Base-by-base conservation (phyloP, 1,284 basidiomycete genomes). In the Wallemia hederae region DNA sequence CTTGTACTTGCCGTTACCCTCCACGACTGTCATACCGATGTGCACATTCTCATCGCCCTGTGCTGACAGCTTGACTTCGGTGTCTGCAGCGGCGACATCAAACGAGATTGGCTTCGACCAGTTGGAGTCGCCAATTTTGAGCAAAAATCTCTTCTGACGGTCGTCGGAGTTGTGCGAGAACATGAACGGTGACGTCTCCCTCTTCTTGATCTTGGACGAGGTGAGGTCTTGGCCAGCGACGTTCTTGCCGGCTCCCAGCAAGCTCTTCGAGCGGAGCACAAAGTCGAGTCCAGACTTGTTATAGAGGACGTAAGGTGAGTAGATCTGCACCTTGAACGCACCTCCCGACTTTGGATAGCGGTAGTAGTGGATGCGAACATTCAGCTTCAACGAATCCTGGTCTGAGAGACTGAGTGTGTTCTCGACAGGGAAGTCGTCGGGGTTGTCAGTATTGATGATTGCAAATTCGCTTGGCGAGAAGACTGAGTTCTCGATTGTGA, bases 301-400 rank as follows among this genome's bases (percentile, higher is more conserved):
- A 69, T 96, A 73, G 59, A 98, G 74, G 60, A 98, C 75, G 69
- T 85, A 98, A 1, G 94, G 91, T 65, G 81, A 82, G 69, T 90
- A 98, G 60, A 99, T 82, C 70, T 98, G 92, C 0, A 97, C 87
- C 71, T 88, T 92, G 77, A 96, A 94, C 1, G 92, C 90, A n/a
- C 94, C 91, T 1, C 92, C 94, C 14, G 90, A 86, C 62, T 96
- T 80, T 1, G 86, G 81, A 70, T 87, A 88, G 55, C 82, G 82
- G 59, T 82, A 86, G 60, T 1, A 98, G 69, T 94, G 88, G 29
- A 98, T 72, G 63, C 76, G 80, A 60, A 98, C 74, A 65, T 85
- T 79, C 58, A 97, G 74, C 71, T 86, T 91, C 49, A 84, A 76
- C 59, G 82, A 83, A 58, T 77, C 75, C 34, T 77, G 72, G 70